Evolutionary conservation across 1,284 basidiomycete genomes (phyloP).

Genomic region (Ustanciosporium gigantosporum): DNA sequence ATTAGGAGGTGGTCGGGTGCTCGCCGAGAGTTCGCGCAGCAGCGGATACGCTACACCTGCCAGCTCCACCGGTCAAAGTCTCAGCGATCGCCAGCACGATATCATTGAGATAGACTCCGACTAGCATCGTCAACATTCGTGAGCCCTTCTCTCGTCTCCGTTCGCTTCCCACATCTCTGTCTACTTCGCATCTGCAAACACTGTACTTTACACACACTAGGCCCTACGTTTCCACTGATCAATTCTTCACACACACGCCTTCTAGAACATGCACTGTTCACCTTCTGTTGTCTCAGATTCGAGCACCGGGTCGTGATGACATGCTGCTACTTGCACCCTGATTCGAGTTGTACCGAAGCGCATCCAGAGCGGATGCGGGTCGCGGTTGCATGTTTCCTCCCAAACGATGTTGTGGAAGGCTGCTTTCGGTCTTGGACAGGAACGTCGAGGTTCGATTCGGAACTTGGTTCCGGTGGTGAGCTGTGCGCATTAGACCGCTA

Average conservation of each 20-base stretch:
- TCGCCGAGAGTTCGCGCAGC: constrained; percentile 26
- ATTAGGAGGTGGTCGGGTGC: constrained; percentile 15
- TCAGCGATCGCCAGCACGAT: constrained; percentile 29
- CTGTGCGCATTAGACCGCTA: too few species aligned
- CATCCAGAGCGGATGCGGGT: background rate
- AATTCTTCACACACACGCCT: too few species aligned
- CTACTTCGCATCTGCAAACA: too few species aligned
- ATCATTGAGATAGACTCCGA: constrained; percentile 52
- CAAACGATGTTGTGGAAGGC: background rate
- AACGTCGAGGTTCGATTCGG: background rate
- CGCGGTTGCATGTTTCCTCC: background rate
- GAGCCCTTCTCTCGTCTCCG: too few species aligned
- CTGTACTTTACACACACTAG: too few species aligned
- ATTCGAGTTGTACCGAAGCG: background rate
- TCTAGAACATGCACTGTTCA: background rate
- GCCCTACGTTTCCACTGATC: too few species aligned
- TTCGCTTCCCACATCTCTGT: too few species aligned
- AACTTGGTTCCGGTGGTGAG: too few species aligned
- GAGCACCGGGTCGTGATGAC: background rate
- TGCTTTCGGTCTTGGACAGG: background rate
- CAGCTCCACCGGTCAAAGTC: constrained; percentile 16
- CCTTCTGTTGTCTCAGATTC: too few species aligned
- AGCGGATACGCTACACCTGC: constrained; percentile 24
- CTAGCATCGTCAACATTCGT: constrained; percentile 6
- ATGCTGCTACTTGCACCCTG: background rate